A percentile compares a stretch with the other conserved stretches of the same genome.
phyloP scores from a whole-genome alignment of 441 rosid species.

The Kokia cookei region DNA sequence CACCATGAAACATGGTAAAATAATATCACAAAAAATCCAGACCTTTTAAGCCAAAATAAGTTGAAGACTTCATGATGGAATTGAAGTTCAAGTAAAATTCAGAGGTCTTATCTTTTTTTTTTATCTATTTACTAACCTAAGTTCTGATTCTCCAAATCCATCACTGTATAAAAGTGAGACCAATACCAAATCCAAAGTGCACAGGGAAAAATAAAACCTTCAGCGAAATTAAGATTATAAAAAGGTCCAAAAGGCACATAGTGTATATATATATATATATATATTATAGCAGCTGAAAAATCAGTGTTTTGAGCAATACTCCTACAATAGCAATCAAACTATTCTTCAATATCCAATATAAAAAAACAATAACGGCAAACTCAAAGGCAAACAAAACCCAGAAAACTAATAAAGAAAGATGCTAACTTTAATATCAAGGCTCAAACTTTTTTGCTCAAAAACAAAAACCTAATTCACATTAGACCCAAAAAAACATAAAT shows the following conservation, averaged over 20 bases:
- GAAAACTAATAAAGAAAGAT: background rate
- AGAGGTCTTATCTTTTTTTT: background rate
- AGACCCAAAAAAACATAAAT: constrained; percentile 9
- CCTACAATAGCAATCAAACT: background rate
- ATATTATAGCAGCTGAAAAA: background rate
- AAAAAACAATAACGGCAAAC: background rate
- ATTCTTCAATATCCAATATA: background rate
- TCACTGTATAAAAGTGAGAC: background rate
- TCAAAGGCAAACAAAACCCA: background rate
- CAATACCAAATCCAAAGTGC: background rate
- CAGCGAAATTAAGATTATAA: background rate
- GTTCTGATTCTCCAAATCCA: background rate
- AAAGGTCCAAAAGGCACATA: background rate
- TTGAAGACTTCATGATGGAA: background rate
- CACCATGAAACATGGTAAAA: background rate
- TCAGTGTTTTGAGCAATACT: background rate
- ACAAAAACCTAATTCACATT: constrained; percentile 14
- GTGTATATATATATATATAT: background rate
- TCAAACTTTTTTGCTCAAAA: background rate
- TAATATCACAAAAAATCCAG: background rate
- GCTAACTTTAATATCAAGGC: background rate
- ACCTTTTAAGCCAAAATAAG: background rate
- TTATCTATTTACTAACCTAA: background rate
- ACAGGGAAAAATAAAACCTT: background rate
- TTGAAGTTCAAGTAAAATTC: background rate